Evolutionary conservation across 2,329 filamentous ascomycete genomes (phyloP).

Genomic region (Epichloe gansuensis): DNA sequence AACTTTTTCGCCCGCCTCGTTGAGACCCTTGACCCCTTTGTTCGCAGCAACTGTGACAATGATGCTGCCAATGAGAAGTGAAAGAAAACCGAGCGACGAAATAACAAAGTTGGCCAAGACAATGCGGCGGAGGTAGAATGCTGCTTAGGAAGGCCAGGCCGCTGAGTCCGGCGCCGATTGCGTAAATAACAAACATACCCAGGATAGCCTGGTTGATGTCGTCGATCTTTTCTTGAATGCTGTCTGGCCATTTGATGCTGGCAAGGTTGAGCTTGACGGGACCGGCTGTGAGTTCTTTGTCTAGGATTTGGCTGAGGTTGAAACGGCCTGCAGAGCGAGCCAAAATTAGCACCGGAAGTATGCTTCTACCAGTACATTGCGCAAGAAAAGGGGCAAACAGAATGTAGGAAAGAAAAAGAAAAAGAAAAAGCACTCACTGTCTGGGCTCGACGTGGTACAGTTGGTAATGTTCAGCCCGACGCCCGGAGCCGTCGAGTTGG

Average conservation of each 20-base stretch:
- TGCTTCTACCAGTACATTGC: background rate
- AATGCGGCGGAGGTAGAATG: constrained; percentile 14
- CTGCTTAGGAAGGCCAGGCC: constrained; percentile 30
- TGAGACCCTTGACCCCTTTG: constrained; percentile 28
- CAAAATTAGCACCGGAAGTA: background rate
- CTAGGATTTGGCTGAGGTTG: constrained; percentile 35
- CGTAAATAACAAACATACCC: constrained; percentile 36
- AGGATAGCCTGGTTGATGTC: constrained; percentile 35
- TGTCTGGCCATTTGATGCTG: constrained; percentile 31
- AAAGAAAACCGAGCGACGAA: constrained; percentile 22
- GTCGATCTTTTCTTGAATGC: constrained; percentile 34
- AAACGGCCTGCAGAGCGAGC: constrained; percentile 19
- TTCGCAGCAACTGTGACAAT: constrained; percentile 28
- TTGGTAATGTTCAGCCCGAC: constrained; percentile 30
- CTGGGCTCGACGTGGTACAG: constrained; percentile 22
- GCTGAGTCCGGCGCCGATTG: constrained; percentile 28
- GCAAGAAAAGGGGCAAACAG: background rate
- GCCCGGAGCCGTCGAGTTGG: constrained; percentile 25
- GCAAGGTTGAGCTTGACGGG: constrained; percentile 31
- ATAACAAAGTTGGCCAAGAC: constrained; percentile 25
- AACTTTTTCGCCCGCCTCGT: constrained; percentile 28
- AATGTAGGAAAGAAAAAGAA: too few relatives aligned
- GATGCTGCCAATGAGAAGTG: constrained; percentile 29
- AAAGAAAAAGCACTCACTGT: background rate
- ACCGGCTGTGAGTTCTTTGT: constrained; percentile 32